phyloP scores from a whole-genome alignment of 768 basidiomycete genomes.

The Asterophora lycoperdoides region DNA sequence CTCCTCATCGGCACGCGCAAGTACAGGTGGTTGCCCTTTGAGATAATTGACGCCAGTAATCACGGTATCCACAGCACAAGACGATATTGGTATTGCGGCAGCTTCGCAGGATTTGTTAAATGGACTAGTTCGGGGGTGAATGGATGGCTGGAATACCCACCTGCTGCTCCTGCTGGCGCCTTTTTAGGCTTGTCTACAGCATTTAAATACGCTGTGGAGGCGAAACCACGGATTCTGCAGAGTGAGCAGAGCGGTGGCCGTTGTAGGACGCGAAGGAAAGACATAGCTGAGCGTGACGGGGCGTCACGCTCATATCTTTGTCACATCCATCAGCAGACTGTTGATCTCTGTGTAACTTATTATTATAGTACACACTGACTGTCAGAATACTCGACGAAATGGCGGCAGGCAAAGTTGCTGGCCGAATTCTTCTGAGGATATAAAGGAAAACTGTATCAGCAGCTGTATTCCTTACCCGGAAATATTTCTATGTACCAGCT shows the following conservation, averaged over 20 bases:
- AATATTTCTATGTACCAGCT: neutral
- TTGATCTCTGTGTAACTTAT: no score
- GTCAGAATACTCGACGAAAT: no score
- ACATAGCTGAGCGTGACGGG: slow-evolving; percentile 21
- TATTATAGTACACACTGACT: no score
- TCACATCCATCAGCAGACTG: no score
- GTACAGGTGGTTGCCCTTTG: slow-evolving; percentile 74
- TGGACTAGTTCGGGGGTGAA: neutral
- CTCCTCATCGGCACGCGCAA: slow-evolving; percentile 74
- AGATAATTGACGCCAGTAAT: slow-evolving; percentile 80
- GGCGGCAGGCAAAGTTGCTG: no score
- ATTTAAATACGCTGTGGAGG: slow-evolving; percentile 7
- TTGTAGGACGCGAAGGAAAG: slow-evolving; percentile 22
- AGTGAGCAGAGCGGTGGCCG: slow-evolving; percentile 15
- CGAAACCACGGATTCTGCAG: slow-evolving; percentile 13
- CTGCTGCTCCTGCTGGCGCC: slow-evolving; percentile 7
- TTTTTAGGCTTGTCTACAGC: slow-evolving; percentile 9
- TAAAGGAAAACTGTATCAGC: neutral
- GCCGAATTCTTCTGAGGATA: no score
- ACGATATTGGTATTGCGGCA: slow-evolving; percentile 40
- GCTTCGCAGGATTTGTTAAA: slow-evolving; percentile 6
- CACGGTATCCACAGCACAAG: slow-evolving; percentile 68
- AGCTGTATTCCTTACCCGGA: neutral
- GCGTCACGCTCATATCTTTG: no score
- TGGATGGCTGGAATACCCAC: slow-evolving; percentile 1